Conservation (phyloP, 2,329 filamentous ascomycete species). For the Pseudocercospora cruenta region DNA sequence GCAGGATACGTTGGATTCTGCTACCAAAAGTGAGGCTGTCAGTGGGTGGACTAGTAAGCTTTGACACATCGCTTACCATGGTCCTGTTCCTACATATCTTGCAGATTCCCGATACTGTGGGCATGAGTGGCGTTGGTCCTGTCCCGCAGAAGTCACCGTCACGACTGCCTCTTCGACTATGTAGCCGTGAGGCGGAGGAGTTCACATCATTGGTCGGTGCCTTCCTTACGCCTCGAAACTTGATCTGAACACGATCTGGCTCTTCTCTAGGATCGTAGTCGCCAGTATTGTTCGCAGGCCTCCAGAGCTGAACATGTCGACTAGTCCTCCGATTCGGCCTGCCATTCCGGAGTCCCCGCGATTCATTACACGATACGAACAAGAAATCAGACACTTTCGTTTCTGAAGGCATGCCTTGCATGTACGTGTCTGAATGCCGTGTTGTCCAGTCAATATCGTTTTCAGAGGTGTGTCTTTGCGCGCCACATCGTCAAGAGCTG, state of each 20-base stretch:
- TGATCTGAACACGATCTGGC: background rate
- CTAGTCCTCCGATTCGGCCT: background rate
- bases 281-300: background rate
- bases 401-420: background rate
- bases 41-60: background rate
- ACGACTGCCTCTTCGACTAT: background rate
- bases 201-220: background rate
- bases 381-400: background rate
- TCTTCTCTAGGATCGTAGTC: background rate
- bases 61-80: background rate
- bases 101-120: background rate
- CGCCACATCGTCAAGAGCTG: background rate
- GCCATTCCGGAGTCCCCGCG: background rate
- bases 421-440: background rate
- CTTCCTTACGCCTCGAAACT: background rate
- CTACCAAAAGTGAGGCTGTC: background rate
- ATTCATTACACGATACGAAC: background rate
- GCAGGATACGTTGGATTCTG: background rate
- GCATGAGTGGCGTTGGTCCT: background rate
- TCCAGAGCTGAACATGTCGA: background rate
- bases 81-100: background rate
- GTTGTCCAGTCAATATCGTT: background rate
- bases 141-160: background rate
- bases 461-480: background rate
- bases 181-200: background rate